Evolutionary conservation across 306 rosid genomes (phyloP).

Genomic region (Purshia tridentata): DNA sequence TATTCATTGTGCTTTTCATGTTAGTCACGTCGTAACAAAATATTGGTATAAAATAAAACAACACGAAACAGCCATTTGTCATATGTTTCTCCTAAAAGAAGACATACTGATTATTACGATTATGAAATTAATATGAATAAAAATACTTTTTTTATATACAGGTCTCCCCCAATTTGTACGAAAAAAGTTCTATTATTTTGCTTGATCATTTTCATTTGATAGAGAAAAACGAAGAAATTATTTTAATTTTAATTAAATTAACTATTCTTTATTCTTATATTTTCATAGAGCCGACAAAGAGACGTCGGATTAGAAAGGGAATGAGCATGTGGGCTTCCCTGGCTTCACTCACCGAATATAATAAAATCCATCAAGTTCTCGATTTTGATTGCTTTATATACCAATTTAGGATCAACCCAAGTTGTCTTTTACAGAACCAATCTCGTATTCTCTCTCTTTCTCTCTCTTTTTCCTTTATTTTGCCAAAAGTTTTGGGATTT

Average conservation of each 20-base stretch:
- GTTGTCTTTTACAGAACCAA: slow-evolving; percentile 29
- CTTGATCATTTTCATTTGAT: slow-evolving; percentile 19
- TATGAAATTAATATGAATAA: no score
- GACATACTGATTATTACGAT: neutral
- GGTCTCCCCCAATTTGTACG: neutral
- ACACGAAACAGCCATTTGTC: neutral
- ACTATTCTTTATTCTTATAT: neutral
- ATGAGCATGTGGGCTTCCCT: slow-evolving; percentile 48
- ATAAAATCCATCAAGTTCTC: slow-evolving; percentile 28
- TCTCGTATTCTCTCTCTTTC: slow-evolving; percentile 19
- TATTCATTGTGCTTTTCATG: no score
- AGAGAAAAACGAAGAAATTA: neutral
- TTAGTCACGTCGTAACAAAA: neutral
- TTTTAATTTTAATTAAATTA: neutral
- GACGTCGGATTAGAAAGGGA: slow-evolving; percentile 42
- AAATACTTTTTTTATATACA: neutral
- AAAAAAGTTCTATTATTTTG: neutral
- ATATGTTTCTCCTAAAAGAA: neutral
- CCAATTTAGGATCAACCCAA: slow-evolving; percentile 40
- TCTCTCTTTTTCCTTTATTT: slow-evolving; percentile 24
- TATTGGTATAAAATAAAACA: neutral
- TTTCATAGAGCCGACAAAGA: slow-evolving; percentile 41
- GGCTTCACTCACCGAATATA: slow-evolving; percentile 31
- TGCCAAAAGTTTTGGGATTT: slow-evolving; percentile 23
- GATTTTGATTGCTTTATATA: slow-evolving; percentile 23